These are phyloP conservation scores for Scedosporium aurantiacum DNA, from an alignment of 2,329 filamentous ascomycete species.

Conservation along the genomic window DNA sequence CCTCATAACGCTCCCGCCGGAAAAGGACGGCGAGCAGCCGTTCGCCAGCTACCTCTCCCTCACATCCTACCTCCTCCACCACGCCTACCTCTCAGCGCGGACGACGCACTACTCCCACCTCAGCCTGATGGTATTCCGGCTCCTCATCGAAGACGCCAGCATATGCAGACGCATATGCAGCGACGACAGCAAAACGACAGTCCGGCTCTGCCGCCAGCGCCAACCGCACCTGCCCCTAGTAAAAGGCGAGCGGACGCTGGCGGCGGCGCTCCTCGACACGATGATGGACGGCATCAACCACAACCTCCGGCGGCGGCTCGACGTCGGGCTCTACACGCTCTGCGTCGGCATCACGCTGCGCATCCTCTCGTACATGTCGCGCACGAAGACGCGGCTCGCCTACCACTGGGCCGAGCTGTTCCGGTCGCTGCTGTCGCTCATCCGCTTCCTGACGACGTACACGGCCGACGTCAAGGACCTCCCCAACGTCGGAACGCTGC, in stretches of 20 bases:
- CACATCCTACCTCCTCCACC: constrained; percentile 85
- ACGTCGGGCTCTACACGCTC: constrained; percentile 74
- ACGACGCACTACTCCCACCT: constrained; percentile 75
- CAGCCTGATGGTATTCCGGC: constrained; percentile 72
- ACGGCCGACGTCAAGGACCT: constrained; percentile 62
- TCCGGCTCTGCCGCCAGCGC: constrained; percentile 81
- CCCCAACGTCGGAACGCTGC: constrained; percentile 58
- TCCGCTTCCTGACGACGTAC: constrained; percentile 86
- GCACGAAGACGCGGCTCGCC: constrained; percentile 65
- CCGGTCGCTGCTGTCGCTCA: constrained; percentile 74
- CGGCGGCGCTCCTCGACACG: constrained; percentile 69
- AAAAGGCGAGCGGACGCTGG: constrained; percentile 60
- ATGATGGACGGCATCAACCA: constrained; percentile 89
- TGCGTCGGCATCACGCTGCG: constrained; percentile 74
- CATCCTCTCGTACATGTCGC: constrained; percentile 72
- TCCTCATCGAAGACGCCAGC: constrained; percentile 74
- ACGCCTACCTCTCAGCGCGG: constrained; percentile 74
- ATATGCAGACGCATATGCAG: constrained; percentile 77
- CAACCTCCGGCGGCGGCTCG: constrained; percentile 76
- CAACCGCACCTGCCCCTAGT: constrained; percentile 74
- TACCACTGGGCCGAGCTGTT: constrained; percentile 98
- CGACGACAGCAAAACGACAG: constrained; percentile 59
- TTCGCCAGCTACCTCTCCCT: constrained; percentile 77
- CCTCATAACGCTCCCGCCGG: constrained; percentile 54
- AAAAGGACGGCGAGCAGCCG: constrained; percentile 58